Evolutionary conservation across 2,329 filamentous ascomycete species (phyloP).

Genomic region (Amauroascus niger): DNA sequence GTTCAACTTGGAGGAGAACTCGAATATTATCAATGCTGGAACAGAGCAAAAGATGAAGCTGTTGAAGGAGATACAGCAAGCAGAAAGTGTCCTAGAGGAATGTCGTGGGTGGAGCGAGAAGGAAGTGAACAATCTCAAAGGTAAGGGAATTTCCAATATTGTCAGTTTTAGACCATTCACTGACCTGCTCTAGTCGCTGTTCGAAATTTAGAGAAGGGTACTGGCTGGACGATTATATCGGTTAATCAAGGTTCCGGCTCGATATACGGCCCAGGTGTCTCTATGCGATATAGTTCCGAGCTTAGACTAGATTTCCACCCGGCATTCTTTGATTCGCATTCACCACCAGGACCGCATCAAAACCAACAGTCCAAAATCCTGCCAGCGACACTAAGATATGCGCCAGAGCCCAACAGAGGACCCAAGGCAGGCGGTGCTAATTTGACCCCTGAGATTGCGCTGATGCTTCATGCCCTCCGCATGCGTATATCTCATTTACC

Average conservation of each 20-base stretch:
- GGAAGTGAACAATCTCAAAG: slow-evolving; percentile 71
- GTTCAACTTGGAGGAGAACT: slow-evolving; percentile 57
- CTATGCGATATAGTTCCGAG: slow-evolving; percentile 36
- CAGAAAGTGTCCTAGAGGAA: slow-evolving; percentile 75
- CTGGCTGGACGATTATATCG: slow-evolving; percentile 38
- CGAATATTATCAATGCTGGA: slow-evolving; percentile 53
- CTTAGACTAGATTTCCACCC: slow-evolving; percentile 38
- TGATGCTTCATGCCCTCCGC: slow-evolving; percentile 37
- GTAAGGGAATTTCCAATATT: slow-evolving; percentile 38
- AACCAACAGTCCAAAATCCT: slow-evolving; percentile 20
- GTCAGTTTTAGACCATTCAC: neutral
- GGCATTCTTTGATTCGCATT: slow-evolving; percentile 26
- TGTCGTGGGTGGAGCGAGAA: slow-evolving; percentile 78
- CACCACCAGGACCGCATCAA: slow-evolving; percentile 12
- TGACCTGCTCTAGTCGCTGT: slow-evolving; percentile 28
- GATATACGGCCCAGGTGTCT: slow-evolving; percentile 28
- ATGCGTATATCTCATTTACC: slow-evolving; percentile 29
- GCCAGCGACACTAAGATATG: slow-evolving; percentile 29
- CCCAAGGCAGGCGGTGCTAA: slow-evolving; percentile 9
- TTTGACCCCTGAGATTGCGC: slow-evolving; percentile 31
- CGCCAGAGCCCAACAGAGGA: slow-evolving; percentile 17
- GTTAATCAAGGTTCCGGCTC: slow-evolving; percentile 25
- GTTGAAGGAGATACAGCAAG: slow-evolving; percentile 64
- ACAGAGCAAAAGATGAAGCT: slow-evolving; percentile 59
- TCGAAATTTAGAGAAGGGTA: slow-evolving; percentile 32